Evolutionary conservation across 2,329 filamentous ascomycete species (phyloP), one percentile per base, ranked within the genome.

Genomic region (Geosmithia putterillii): DNA sequence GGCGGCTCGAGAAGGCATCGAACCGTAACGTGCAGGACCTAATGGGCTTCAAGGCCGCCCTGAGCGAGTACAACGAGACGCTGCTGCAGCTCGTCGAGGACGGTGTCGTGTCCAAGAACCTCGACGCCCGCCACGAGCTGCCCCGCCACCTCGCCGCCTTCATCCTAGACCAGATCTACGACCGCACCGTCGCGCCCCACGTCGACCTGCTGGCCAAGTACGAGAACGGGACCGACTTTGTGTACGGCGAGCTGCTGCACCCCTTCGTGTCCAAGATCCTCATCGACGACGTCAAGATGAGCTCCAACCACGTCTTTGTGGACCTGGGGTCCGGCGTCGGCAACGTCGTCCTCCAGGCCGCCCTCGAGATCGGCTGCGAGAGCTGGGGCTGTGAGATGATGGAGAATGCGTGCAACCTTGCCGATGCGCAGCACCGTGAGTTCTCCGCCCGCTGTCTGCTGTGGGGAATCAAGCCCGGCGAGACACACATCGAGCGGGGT

Each of bases 301-400:
- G 78, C 46, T 90, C 86, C 1, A 76, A 81, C 41, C 84, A 94
- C 52, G 79, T 94, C 34, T 96, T 98, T 58, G 81, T 98, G 46
- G 92, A 98, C 57, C 73, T 98, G 14, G 92, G 92, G 41, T 96
- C 90, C 2, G 92, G 92, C 23, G 92, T 96, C 15, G 92, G 90
- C 40, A 98, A 96, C 57, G 90, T 96, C 3, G 88, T 92, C 21
- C 69, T 98, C 42, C 92, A 98, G 60, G 88, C 90, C 2, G 92
- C 92, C 1, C 74, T 98, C 18, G 86, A 98, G 60, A 80, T 90
- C 42, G 92, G 92, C 17, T 95, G 88, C 59, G 87, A 95, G 58
- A 90, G 84, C 61, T 95, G 88, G 82, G 92, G 92, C 22, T 95
- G 90, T 54, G 92, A 98, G 62, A 86, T 94, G 73, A 94, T 95